These are phyloP conservation scores for Cutaneotrichosporon mucoides DNA, from an alignment of 1,284 basidiomycete species.

Conservation along the genomic window DNA sequence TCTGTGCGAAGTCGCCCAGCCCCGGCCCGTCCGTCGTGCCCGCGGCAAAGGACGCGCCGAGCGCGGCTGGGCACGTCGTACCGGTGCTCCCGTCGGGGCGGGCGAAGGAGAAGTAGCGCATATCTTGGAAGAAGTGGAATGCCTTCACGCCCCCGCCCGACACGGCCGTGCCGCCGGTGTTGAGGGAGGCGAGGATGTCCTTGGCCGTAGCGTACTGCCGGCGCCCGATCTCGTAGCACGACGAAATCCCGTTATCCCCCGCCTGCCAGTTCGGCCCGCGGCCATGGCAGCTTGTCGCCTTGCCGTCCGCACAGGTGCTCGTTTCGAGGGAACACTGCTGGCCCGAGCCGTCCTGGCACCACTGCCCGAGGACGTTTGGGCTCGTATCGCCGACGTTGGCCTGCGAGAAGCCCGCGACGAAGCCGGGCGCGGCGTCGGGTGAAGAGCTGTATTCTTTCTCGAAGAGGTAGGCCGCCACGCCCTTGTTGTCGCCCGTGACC, in stretches of 20 bases:
- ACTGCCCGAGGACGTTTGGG: slow-evolving; percentile 14
- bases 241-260: slow-evolving; percentile 5
- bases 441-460: slow-evolving; percentile 1
- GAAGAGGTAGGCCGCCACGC: slow-evolving; percentile 11
- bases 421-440: slow-evolving; percentile 1
- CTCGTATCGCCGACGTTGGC: slow-evolving; percentile 16
- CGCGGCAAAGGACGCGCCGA: slow-evolving; percentile 14
- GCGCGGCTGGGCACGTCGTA: slow-evolving; percentile 12
- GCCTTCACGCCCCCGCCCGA: slow-evolving; percentile 3
- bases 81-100: neutral
- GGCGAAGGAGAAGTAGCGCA: slow-evolving; percentile 13
- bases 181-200: slow-evolving; percentile 1
- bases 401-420: slow-evolving; percentile 19
- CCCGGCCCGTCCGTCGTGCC: slow-evolving; percentile 18
- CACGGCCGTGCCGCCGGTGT: neutral
- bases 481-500: slow-evolving; percentile 19
- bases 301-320: slow-evolving; percentile 14
- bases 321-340: slow-evolving; percentile 5
- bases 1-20: slow-evolving; percentile 9
- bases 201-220: slow-evolving; percentile 7
- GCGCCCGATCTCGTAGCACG: slow-evolving; percentile 13
- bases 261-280: slow-evolving; percentile 8
- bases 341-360: slow-evolving; percentile 18
- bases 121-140: slow-evolving; percentile 16
- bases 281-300: slow-evolving; percentile 5